A percentile compares a stretch with the other conserved stretches of the same genome.
phyloP scores from a whole-genome alignment of 768 basidiomycete species.

The Cystobasidium ongulense region DNA sequence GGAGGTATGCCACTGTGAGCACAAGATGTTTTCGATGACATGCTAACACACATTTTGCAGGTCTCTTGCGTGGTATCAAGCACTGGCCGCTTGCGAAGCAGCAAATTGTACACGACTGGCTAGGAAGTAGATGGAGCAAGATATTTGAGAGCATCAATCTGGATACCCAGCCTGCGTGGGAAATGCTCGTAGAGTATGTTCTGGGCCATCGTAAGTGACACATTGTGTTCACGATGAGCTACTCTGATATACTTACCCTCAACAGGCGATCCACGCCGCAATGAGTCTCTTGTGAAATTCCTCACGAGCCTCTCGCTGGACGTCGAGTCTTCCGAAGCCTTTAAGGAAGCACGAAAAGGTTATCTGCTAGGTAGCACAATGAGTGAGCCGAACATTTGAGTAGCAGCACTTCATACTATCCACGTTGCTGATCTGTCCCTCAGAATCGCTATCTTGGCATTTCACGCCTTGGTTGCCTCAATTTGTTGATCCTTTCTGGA shows the following conservation, averaged over 20 bases:
- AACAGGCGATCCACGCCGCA: constrained; percentile 70
- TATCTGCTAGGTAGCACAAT: constrained; percentile 28
- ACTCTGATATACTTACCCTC: constrained; percentile 47
- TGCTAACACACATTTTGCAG: constrained; percentile 36
- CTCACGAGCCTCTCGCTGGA: constrained; percentile 57
- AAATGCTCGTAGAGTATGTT: constrained; percentile 64
- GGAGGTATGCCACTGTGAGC: constrained; percentile 45
- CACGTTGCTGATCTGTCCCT: constrained; percentile 49
- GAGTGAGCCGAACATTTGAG: constrained; percentile 1
- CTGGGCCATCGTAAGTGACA: neutral
- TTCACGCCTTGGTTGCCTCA: constrained; percentile 70
- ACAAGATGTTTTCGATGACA: no score
- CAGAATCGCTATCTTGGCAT: constrained; percentile 68
- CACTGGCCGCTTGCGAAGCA: constrained; percentile 75
- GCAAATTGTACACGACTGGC: constrained; percentile 68
- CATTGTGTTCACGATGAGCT: neutral
- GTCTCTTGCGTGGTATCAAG: constrained; percentile 57
- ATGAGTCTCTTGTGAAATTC: constrained; percentile 69
- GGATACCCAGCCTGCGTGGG: constrained; percentile 70
- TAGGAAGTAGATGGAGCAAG: constrained; percentile 57
- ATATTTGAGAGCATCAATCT: constrained; percentile 68
- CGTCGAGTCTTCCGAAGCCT: constrained; percentile 70
- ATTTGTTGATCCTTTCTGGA: constrained; percentile 61
- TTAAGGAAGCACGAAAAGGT: constrained; percentile 55
- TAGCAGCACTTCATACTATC: neutral